Evolutionary conservation across 768 basidiomycete species (phyloP), one percentile per base, ranked within the genome.

Genomic region (Arthromyces matolae): DNA sequence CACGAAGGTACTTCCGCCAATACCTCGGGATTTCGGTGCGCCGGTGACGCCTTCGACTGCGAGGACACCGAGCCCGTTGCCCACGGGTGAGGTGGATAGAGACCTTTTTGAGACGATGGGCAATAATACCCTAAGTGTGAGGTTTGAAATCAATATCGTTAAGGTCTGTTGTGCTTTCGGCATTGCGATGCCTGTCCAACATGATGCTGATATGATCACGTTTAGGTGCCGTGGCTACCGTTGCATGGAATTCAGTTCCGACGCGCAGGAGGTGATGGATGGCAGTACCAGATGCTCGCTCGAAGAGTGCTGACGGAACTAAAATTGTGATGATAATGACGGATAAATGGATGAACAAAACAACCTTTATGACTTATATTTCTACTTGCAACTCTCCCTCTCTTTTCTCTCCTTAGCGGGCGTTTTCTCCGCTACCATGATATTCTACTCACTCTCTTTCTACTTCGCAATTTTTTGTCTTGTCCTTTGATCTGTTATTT

Each of bases 241-340:
- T 68, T 98, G 16, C 89, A 97, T 65, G 94, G 95, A 3, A 87
- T 98, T 36, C 95, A 98, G 61, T 98, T 97, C 71, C 83, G 95
- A 39, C 77, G 95, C 51, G 79, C 84, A 1, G 80, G 88, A 22
- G 94, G 94, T 1, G 90, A 95, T 55, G 89, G 87, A 0, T 97
- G 93, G 93, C 93, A 96, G 67, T 97, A 98, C 66, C 92, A 94
- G 64, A 93, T 93, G 89, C 78, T 98, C 32, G 93, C 90, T 19
- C 77, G 89, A 56, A 77, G 89, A 50, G 90, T 93, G 32, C 68
- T 93, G 57, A 93, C 89, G 31, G 90, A 93, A 65, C 76, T 93
- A 63, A 92, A 92, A 68, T 69, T 93, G 74, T 92, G 69, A 80
- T 57, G 40, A 53, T 23, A 44, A 46, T 50, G 49, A 43, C 55